Evolutionary conservation across 306 rosid genomes (phyloP).

Genomic region (Trifolium fragiferum): DNA sequence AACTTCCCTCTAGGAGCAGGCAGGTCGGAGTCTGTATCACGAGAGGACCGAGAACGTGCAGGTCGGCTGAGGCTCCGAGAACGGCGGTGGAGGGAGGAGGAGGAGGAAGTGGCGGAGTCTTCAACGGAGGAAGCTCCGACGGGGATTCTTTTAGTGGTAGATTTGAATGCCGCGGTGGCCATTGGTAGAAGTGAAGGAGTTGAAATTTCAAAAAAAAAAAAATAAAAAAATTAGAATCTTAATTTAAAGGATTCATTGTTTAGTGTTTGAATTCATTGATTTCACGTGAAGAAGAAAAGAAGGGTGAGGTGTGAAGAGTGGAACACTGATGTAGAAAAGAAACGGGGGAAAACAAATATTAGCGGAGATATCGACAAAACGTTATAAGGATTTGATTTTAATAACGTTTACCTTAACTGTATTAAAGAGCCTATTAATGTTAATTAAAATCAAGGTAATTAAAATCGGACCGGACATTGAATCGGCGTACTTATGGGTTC

Average conservation of each 20-base stretch:
- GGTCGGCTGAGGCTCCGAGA: conserved; percentile 86
- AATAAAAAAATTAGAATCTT: no score
- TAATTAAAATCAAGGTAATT: no score
- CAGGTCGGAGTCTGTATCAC: conserved; percentile 45
- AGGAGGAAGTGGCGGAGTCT: conserved; percentile 63
- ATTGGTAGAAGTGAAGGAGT: conserved; percentile 31
- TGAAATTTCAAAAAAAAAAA: neutral
- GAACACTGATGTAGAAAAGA: neutral
- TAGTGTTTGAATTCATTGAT: neutral
- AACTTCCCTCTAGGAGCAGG: conserved; percentile 63
- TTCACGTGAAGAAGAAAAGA: neutral
- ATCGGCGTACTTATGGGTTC: no score
- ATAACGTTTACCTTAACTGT: neutral
- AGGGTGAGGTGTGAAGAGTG: neutral
- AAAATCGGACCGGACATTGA: no score
- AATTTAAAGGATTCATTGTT: neutral
- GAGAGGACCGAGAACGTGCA: conserved; percentile 52
- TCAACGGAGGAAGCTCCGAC: conserved; percentile 59
- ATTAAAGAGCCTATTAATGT: neutral
- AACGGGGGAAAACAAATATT: neutral
- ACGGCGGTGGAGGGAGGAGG: conserved; percentile 61
- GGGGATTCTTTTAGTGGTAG: conserved; percentile 76
- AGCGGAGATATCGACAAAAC: conserved; percentile 3
- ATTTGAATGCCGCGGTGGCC: conserved; percentile 98
- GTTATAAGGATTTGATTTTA: neutral